Percentiles rank a stretch among this genome's conserved stretches.
Conservation (phyloP, 768 basidiomycete genomes). For the Porpolomopsis calyptriformis region DNA sequence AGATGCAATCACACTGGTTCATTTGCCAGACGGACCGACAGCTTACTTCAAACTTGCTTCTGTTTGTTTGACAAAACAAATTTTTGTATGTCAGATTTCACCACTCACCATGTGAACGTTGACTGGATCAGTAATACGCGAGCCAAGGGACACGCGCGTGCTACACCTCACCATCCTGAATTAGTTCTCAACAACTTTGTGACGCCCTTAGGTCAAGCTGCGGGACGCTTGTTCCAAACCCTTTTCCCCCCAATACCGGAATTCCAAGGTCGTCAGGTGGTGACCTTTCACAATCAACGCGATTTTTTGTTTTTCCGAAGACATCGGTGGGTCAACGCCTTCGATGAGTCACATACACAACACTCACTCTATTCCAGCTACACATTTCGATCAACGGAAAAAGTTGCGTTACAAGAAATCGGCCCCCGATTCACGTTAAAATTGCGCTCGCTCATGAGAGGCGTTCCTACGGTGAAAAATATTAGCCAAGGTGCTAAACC, state of each 20-base stretch:
- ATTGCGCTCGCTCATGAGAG: conserved; percentile 79
- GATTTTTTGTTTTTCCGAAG: conserved; percentile 97
- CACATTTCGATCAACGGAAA: conserved; percentile 84
- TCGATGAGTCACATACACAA: not conserved
- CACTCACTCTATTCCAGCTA: conserved; percentile 40
- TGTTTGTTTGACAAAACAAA: conserved; percentile 74
- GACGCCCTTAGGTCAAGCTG: conserved; percentile 84
- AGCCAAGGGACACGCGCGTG: conserved; percentile 76
- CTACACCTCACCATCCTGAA: conserved; percentile 90
- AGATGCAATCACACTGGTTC: conserved; percentile 90
- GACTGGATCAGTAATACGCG: conserved; percentile 1
- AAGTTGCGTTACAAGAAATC: conserved; percentile 91
- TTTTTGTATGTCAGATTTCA: conserved; percentile 47
- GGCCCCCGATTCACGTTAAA: conserved; percentile 96
- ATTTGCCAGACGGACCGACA: conserved; percentile 86
- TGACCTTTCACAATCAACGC: conserved; percentile 93
- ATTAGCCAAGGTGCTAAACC: conserved; percentile 53
- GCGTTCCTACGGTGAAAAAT: conserved; percentile 70
- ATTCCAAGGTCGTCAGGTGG: conserved; percentile 93
- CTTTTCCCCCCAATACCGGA: conserved; percentile 92
- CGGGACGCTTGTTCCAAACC: conserved; percentile 94
- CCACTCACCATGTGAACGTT: too few species aligned
- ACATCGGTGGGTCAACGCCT: conserved; percentile 54
- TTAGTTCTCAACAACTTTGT: conserved; percentile 91
- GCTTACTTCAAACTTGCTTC: conserved; percentile 94